phyloP scores from a whole-genome alignment of 164 flowering plant genomes.

The Platanus orientalis region DNA sequence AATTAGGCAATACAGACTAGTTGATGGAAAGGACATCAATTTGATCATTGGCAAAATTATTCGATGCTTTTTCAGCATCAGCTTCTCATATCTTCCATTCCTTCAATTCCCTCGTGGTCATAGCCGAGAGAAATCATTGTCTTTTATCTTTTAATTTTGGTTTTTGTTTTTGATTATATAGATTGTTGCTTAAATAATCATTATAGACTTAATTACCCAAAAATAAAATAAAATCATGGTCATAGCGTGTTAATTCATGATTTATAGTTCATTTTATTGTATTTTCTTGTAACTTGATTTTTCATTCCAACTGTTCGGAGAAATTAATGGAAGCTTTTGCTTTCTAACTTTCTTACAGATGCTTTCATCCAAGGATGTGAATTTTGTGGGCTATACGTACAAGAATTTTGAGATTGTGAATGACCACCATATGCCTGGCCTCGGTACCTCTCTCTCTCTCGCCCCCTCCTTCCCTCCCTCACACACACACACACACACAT shows the following conservation, averaged over 20 bases:
- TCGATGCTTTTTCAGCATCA: no score
- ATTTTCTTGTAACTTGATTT: neutral
- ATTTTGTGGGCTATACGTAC: conserved; percentile 40
- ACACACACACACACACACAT: neutral
- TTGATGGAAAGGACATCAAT: no score
- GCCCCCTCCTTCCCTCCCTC: neutral
- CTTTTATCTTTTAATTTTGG: no score
- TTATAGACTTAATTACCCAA: no score
- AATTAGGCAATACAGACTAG: no score
- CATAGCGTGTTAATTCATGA: neutral
- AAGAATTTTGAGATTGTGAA: conserved; percentile 40
- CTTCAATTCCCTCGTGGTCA: no score
- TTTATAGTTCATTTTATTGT: neutral
- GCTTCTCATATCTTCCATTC: no score
- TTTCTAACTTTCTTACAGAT: conserved; percentile 20
- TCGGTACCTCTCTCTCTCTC: conserved; percentile 26
- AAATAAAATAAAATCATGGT: no score
- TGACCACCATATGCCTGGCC: conserved; percentile 28
- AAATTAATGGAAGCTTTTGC: neutral
- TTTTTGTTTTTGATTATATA: no score
- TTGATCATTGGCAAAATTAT: no score
- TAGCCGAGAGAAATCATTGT: no score
- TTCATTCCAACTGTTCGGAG: neutral
- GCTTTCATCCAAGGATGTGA: conserved; percentile 41
- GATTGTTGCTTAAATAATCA: no score